phyloP scores from a whole-genome alignment of 148 eudicot species.

The Chenopodium suecicum region DNA sequence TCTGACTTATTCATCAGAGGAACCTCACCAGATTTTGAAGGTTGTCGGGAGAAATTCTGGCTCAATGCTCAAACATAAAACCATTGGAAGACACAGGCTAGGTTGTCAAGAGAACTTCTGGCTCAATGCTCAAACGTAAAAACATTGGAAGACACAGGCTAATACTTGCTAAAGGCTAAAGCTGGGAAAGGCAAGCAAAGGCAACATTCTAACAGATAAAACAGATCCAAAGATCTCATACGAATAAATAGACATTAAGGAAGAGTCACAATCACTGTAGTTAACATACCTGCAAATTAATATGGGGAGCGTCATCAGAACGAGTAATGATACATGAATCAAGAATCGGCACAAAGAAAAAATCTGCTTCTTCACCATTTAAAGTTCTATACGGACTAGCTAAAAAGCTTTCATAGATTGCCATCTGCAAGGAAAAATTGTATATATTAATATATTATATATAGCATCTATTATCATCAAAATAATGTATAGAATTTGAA shows the following conservation, averaged over 20 bases:
- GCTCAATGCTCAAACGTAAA: not conserved
- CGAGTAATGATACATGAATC: conserved; percentile 91
- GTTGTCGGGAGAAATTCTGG: not conserved
- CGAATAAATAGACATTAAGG: conserved; percentile 11
- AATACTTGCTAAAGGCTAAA: conserved; percentile 5
- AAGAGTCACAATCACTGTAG: conserved; percentile 1
- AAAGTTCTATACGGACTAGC: conserved; percentile 85
- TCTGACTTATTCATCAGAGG: not conserved
- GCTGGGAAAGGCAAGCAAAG: not conserved
- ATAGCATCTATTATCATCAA: not conserved
- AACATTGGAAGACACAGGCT: not conserved
- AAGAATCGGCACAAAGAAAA: conserved; percentile 89
- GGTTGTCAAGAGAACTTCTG: not conserved
- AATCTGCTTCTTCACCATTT: conserved; percentile 95
- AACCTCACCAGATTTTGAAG: not conserved
- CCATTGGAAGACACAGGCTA: not conserved
- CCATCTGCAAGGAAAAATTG: conserved; percentile 62
- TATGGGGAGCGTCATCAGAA: conserved; percentile 90
- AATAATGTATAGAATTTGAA: not conserved
- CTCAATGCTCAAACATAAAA: not conserved
- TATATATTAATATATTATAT: not conserved
- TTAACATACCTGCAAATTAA: conserved; percentile 62
- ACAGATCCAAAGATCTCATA: not conserved
- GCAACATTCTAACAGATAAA: not conserved
- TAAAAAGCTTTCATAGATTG: conserved; percentile 79